Percentiles rank a stretch among this genome's conserved stretches.
These are phyloP conservation scores for Tarenaya hassleriana DNA, from an alignment of 345 rosid genomes.

Conservation along the genomic window DNA sequence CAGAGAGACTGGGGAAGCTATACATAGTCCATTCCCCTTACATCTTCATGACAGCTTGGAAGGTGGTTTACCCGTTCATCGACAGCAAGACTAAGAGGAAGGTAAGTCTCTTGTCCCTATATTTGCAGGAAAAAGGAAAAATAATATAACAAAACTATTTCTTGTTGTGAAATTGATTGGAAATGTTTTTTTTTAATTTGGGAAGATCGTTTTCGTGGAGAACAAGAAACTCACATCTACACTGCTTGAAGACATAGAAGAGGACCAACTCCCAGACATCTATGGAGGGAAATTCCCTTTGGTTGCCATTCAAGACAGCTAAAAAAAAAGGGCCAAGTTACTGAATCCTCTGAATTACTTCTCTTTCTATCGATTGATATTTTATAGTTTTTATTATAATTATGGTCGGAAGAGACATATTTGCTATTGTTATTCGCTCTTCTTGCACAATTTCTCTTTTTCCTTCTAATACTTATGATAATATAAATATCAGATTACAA, in stretches of 20 bases:
- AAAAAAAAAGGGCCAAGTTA: slow-evolving; percentile 5
- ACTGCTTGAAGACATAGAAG: slow-evolving; percentile 66
- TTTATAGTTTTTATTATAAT: too few relatives aligned
- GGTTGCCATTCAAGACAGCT: slow-evolving; percentile 58
- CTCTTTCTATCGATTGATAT: too few relatives aligned
- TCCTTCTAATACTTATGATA: too few relatives aligned
- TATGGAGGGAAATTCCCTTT: slow-evolving; percentile 71
- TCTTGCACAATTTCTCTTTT: too few relatives aligned
- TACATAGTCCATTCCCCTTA: slow-evolving; percentile 65
- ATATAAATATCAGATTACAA: too few relatives aligned
- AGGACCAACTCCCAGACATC: slow-evolving; percentile 65
- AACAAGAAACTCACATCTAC: slow-evolving; percentile 56
- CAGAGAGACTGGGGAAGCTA: slow-evolving; percentile 79
- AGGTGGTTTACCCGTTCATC: slow-evolving; percentile 68
- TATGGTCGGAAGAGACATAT: too few relatives aligned
- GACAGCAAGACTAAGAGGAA: slow-evolving; percentile 81
- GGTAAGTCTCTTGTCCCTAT: slow-evolving; percentile 32
- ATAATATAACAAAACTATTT: not conserved
- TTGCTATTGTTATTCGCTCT: too few relatives aligned
- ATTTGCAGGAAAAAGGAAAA: not conserved
- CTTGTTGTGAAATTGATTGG: not conserved
- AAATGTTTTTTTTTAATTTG: not conserved
- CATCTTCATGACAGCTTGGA: slow-evolving; percentile 89
- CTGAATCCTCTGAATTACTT: too few relatives aligned
- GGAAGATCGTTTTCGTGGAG: slow-evolving; percentile 77